Evolutionary conservation across 2,329 filamentous ascomycete species (phyloP).

Genomic region (Colletotrichum zoysiae): DNA sequence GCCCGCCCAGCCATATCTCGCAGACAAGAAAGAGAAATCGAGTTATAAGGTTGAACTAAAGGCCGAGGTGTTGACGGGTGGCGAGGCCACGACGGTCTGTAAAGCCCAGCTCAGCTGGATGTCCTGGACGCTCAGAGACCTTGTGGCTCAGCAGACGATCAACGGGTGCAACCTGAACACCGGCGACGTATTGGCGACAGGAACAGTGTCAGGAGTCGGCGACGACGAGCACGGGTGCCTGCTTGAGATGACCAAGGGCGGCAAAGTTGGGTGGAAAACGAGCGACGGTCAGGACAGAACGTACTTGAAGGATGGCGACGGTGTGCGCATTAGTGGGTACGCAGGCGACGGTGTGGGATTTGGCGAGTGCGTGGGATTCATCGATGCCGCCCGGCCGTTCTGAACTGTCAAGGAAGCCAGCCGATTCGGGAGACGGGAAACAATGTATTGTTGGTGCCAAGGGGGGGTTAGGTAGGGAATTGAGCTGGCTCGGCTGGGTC

Average conservation of each 20-base stretch:
- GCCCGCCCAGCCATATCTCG: slow-evolving; percentile 48
- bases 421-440: neutral
- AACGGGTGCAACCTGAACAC: slow-evolving; percentile 54
- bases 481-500: slow-evolving; percentile 1
- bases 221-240: slow-evolving; percentile 54
- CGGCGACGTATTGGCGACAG: slow-evolving; percentile 58
- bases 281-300: slow-evolving; percentile 49
- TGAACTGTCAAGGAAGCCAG: slow-evolving; percentile 18
- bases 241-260: slow-evolving; percentile 55
- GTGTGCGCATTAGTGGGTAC: slow-evolving; percentile 53
- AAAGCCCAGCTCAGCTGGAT: slow-evolving; percentile 49
- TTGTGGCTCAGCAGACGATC: slow-evolving; percentile 53
- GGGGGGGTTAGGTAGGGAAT: neutral
- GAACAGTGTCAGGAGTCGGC: slow-evolving; percentile 54
- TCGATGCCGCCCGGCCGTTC: slow-evolving; percentile 32
- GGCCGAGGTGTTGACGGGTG: slow-evolving; percentile 47
- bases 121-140: slow-evolving; percentile 56
- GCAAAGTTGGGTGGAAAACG: slow-evolving; percentile 48
- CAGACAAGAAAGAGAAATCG: slow-evolving; percentile 49
- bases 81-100: slow-evolving; percentile 47
- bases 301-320: slow-evolving; percentile 57
- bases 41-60: slow-evolving; percentile 52
- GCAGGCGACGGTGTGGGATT: slow-evolving; percentile 58
- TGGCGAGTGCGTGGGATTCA: slow-evolving; percentile 51
- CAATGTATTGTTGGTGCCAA: neutral